Evolutionary conservation across 192 early-diverging fungal genomes (phyloP).

Genomic region (Coemansia sp.): DNA sequence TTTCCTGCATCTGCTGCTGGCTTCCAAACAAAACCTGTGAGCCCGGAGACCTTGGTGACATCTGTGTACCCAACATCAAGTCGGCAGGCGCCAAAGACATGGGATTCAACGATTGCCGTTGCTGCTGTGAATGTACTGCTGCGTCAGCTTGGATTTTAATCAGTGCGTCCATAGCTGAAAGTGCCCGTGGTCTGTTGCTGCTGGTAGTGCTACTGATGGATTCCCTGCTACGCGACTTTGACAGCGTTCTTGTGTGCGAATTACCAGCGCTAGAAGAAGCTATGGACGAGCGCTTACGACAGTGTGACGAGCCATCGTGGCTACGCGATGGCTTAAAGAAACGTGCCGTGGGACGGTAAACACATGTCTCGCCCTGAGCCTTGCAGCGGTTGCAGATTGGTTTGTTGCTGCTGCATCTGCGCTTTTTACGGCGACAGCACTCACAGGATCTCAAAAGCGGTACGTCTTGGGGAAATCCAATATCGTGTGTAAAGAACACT

Average conservation of each 20-base stretch:
- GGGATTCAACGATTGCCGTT: too few species aligned
- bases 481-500: not conserved
- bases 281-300: too few species aligned
- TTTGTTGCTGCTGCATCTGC: slow-evolving; percentile 46
- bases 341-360: slow-evolving; percentile 38
- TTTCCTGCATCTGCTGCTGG: slow-evolving; percentile 1
- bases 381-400: slow-evolving; percentile 35
- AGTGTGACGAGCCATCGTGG: too few species aligned
- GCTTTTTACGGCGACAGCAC: slow-evolving; percentile 45
- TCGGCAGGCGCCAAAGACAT: slow-evolving; percentile 28
- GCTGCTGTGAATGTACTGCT: too few species aligned
- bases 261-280: not conserved
- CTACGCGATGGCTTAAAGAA: slow-evolving; percentile 29
- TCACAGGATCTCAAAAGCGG: slow-evolving; percentile 46
- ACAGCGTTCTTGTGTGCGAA: not conserved
- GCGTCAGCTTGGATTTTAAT: slow-evolving; percentile 5
- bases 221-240: too few species aligned
- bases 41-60: not conserved
- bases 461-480: slow-evolving; percentile 12
- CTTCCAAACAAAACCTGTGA: not conserved
- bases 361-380: slow-evolving; percentile 27
- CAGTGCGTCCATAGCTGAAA: slow-evolving; percentile 25
- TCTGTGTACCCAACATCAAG: slow-evolving; percentile 14
- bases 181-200: slow-evolving; percentile 21
- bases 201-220: slow-evolving; percentile 11